phyloP scores from a whole-genome alignment of 805 yeast genomes.

The Starmerella tilneyi region DNA sequence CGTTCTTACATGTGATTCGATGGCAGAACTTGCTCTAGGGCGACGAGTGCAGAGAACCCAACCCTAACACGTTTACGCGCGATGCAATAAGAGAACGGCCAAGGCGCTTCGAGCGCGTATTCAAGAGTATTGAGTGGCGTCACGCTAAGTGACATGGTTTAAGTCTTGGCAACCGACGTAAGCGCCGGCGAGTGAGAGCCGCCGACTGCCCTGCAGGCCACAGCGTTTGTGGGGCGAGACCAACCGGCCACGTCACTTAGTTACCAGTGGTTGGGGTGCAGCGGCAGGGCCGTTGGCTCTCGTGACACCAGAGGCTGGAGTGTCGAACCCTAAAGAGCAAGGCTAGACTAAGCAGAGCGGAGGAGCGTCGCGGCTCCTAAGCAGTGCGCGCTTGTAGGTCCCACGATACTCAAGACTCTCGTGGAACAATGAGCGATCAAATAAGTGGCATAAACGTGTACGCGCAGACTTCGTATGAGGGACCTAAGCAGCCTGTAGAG shows the following conservation, averaged over 20 bases:
- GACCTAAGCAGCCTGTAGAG: conserved; percentile 32
- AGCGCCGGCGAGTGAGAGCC: no score
- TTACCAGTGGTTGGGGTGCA: neutral
- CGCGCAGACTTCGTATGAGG: conserved; percentile 21
- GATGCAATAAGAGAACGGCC: no score
- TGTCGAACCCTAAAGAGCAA: conserved; percentile 3
- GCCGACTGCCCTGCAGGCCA: no score
- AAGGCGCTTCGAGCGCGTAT: no score
- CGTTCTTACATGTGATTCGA: conserved; percentile 10
- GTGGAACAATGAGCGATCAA: conserved; percentile 10
- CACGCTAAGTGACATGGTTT: no score
- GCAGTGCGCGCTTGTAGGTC: neutral
- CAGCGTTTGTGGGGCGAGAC: no score
- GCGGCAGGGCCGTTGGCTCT: neutral
- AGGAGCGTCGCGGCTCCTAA: neutral
- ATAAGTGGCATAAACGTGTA: conserved; percentile 18
- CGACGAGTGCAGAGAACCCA: neutral
- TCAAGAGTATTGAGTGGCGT: no score
- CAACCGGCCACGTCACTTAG: conserved; percentile 8
- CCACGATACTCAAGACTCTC: no score
- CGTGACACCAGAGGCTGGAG: neutral
- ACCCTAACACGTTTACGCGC: no score
- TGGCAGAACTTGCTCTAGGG: conserved; percentile 2
- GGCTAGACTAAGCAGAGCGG: neutral
- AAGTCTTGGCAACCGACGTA: no score